These are phyloP conservation scores for Vitis hybrid DNA, from an alignment of 177 flowering plant species.

Conservation along the genomic window DNA sequence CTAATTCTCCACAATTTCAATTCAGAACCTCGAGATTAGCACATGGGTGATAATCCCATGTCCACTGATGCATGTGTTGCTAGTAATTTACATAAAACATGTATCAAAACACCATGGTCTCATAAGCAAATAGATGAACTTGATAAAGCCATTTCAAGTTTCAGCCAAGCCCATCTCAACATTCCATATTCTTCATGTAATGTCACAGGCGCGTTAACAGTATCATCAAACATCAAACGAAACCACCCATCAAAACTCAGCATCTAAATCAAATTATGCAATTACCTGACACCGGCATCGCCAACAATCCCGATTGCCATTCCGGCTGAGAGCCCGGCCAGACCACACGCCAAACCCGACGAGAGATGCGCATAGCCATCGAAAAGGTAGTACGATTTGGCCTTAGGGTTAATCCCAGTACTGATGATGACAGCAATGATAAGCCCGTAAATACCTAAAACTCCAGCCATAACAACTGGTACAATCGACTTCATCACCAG, in stretches of 20 bases:
- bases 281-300: constrained; percentile 78
- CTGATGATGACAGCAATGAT: constrained; percentile 85
- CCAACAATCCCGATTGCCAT: constrained; percentile 87
- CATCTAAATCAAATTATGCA: neutral
- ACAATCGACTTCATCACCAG: constrained; percentile 85
- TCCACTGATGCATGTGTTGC: too few species aligned
- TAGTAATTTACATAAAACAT: too few species aligned
- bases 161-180: too few species aligned
- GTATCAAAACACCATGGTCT: too few species aligned
- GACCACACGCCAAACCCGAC: constrained; percentile 81
- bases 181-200: too few species aligned
- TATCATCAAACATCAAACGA: too few species aligned
- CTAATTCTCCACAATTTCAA: too few species aligned
- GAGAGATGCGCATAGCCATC: constrained; percentile 87
- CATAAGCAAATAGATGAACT: too few species aligned
- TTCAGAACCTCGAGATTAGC: too few species aligned
- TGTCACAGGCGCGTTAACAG: too few species aligned
- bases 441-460: constrained; percentile 76
- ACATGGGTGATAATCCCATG: too few species aligned
- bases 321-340: constrained; percentile 81
- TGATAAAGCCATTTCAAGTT: too few species aligned
- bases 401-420: constrained; percentile 82
- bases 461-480: constrained; percentile 90
- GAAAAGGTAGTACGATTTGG: constrained; percentile 71
- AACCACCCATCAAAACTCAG: neutral